Conservation (phyloP, 1,284 basidiomycete genomes). For the Blastosporella zonata region DNA sequence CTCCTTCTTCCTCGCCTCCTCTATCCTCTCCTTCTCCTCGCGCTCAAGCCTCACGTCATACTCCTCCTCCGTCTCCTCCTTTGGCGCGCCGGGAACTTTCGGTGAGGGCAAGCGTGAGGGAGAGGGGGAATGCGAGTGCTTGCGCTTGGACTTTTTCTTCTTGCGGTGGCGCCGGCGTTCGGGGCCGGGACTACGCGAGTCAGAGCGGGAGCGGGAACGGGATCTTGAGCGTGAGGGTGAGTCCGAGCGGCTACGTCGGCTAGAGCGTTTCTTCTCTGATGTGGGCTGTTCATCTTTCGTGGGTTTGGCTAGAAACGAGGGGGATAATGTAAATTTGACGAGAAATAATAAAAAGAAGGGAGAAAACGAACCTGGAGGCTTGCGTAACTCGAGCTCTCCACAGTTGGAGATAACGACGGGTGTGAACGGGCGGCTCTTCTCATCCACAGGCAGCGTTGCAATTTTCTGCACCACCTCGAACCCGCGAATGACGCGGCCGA, state of each 20-base stretch:
- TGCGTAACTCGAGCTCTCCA: slow-evolving; percentile 79
- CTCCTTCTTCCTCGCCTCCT: slow-evolving; percentile 43
- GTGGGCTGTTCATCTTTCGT: slow-evolving; percentile 16
- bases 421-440: slow-evolving; percentile 65
- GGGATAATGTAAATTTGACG: slow-evolving; percentile 1
- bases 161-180: slow-evolving; percentile 15
- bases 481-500: slow-evolving; percentile 63
- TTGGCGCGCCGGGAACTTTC: slow-evolving; percentile 6
- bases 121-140: slow-evolving; percentile 14
- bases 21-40: slow-evolving; percentile 64
- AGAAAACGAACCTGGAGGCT: slow-evolving; percentile 22
- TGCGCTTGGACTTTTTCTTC: slow-evolving; percentile 21
- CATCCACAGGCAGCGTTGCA: slow-evolving; percentile 57
- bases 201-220: slow-evolving; percentile 22
- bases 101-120: background rate
- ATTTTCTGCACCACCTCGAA: slow-evolving; percentile 59
- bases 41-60: slow-evolving; percentile 69
- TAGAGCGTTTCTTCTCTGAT: slow-evolving; percentile 23
- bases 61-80: slow-evolving; percentile 54
- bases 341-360: background rate
- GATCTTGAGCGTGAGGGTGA: slow-evolving; percentile 12
- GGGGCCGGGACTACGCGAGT: slow-evolving; percentile 18
- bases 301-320: slow-evolving; percentile 18
- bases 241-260: slow-evolving; percentile 21
- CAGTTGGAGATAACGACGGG: slow-evolving; percentile 78